Evolutionary conservation across 306 rosid species (phyloP), one percentile per base, ranked within the genome.

Genomic region (Corylus avellana): DNA sequence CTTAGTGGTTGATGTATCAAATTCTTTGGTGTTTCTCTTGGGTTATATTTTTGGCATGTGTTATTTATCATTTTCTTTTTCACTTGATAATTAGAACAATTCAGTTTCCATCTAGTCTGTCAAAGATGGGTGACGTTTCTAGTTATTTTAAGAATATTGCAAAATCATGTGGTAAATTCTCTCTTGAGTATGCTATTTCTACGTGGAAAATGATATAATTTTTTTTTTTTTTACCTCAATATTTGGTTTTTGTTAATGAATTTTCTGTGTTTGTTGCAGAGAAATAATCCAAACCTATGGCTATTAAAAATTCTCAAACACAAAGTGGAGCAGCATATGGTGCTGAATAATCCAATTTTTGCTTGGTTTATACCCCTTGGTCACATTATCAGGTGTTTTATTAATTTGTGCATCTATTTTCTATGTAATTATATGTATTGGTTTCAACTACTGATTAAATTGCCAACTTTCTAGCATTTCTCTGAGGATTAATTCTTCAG

Each of bases 381-480:
- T 75, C 77, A 75, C 85, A 88, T 80, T 85, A 90, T 83, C 98
- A 87, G 96, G 99, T 91, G 74, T 74, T 74, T 78, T 50, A 22
- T 22, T 22, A 22, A 50, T 50, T 50, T 1, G 54, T 50, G 16
- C 4, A 50, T 50, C 16, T 50, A 4, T 2, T 50, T 50, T 50
- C 54, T 12, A 50, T 11, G 54, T 50, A 4, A 50, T 8, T 10
- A 50, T 50, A 13, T 1, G 0, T 29, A 29, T 29, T 29, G 35
- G 35, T 32, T 32, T 32, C 7, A 20, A 16, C 13, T 79, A 47
- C 76, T 62, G 47, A 22, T 47, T 44, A 64, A 64, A 29, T 50
- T 53, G n/a, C n/a, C 9, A 22, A 54, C 49, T 20, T 32, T 68
- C 27, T 47, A 11, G 14, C 32, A 29, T 16, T 64, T 6, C 70